Conservation (phyloP, 2,329 filamentous ascomycete genomes). For the Sordariomycetes sp. region DNA sequence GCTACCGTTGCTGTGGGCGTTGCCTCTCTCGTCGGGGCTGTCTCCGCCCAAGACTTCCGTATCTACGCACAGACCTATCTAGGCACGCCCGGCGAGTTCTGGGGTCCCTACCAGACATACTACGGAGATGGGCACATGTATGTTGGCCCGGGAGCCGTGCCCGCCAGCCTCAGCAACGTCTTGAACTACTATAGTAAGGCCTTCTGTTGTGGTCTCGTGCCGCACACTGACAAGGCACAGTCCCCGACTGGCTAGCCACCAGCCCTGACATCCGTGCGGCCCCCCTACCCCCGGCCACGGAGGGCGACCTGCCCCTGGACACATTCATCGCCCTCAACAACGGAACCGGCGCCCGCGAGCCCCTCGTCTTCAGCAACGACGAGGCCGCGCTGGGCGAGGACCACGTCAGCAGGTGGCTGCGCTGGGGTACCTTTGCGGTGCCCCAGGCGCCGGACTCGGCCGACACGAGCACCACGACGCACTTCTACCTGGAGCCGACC, state of each 20-base stretch:
- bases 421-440: slow-evolving; percentile 3
- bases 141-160: slow-evolving; percentile 1
- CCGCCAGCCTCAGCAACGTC: slow-evolving; percentile 1
- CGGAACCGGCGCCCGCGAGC: slow-evolving; percentile 4
- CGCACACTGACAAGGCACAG: neutral
- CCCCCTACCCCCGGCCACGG: slow-evolving; percentile 2
- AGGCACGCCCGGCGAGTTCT: slow-evolving; percentile 1
- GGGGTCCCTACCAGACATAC: slow-evolving; percentile 3
- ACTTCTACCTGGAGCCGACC: slow-evolving; percentile 5
- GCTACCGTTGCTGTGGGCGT: too few relatives aligned
- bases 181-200: too few relatives aligned
- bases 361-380: slow-evolving; percentile 5
- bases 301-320: slow-evolving; percentile 3
- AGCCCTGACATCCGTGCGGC: slow-evolving; percentile 1
- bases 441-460: neutral
- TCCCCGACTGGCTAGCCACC: slow-evolving; percentile 4
- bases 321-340: slow-evolving; percentile 6
- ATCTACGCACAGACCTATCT: slow-evolving; percentile 1
- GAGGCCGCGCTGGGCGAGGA: slow-evolving; percentile 2
- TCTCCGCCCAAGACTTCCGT: slow-evolving; percentile 5
- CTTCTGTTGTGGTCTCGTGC: neutral
- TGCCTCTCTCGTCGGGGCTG: slow-evolving; percentile 1
- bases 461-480: neutral
- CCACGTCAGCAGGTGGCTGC: slow-evolving; percentile 2
- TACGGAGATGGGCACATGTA: slow-evolving; percentile 6